These are phyloP conservation scores for Prunus mira DNA, from an alignment of 306 rosid species.

Conservation along the genomic window DNA sequence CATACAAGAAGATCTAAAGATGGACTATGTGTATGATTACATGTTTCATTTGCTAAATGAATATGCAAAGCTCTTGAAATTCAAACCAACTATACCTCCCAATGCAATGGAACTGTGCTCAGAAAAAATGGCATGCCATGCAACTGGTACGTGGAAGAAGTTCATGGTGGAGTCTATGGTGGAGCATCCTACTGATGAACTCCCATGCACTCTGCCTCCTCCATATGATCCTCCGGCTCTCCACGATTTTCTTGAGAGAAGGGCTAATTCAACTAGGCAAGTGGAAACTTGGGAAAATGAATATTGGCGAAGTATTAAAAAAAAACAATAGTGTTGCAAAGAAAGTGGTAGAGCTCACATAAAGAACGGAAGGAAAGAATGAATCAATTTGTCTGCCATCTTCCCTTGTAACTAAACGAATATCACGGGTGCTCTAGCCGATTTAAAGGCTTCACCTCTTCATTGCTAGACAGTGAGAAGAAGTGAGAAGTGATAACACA, in stretches of 20 bases:
- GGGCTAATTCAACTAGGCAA: slow-evolving; percentile 39
- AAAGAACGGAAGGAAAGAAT: too few relatives aligned
- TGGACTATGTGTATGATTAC: slow-evolving; percentile 71
- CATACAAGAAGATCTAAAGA: slow-evolving; percentile 54
- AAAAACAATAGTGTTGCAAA: too few relatives aligned
- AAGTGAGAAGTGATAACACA: too few relatives aligned
- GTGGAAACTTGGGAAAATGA: slow-evolving; percentile 64
- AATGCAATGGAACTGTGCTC: slow-evolving; percentile 50
- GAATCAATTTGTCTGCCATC: too few relatives aligned
- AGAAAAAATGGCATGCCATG: slow-evolving; percentile 46
- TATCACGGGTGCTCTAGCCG: too few relatives aligned
- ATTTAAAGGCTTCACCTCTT: too few relatives aligned
- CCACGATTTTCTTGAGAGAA: slow-evolving; percentile 21
- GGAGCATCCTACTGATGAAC: slow-evolving; percentile 41
- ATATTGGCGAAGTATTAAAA: slow-evolving; percentile 22
- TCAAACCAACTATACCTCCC: slow-evolving; percentile 47
- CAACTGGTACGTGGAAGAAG: slow-evolving; percentile 32
- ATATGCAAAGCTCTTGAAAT: slow-evolving; percentile 60
- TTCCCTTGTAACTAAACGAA: too few relatives aligned
- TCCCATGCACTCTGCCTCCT: slow-evolving; percentile 61
- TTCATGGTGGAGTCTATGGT: slow-evolving; percentile 72
- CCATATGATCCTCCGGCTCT: slow-evolving; percentile 41
- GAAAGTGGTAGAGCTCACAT: too few relatives aligned
- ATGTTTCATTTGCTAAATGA: slow-evolving; percentile 74
- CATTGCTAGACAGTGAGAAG: too few relatives aligned